Evolutionary conservation across 75 land plant species (phyloP).

Genomic region (Ceratopteris richardii): DNA sequence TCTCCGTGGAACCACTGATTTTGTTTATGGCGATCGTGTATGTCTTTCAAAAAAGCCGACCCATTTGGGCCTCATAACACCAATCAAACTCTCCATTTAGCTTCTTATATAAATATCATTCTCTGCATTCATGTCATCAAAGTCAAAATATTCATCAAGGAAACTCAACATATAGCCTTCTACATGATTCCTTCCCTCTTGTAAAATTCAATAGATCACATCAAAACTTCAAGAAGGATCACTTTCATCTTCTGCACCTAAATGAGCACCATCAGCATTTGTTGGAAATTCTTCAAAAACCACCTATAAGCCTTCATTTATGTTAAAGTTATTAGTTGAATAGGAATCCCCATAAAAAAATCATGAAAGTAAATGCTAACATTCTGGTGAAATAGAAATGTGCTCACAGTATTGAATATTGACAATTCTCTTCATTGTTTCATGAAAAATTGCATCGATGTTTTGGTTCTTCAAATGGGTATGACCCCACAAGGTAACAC

Average conservation of each 20-base stretch:
- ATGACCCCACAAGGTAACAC: conserved; percentile 36
- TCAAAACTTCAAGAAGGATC: conserved; percentile 47
- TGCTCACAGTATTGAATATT: conserved; percentile 9
- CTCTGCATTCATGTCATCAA: conserved; percentile 12
- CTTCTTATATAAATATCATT: conserved; percentile 5
- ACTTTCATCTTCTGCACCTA: conserved; percentile 10
- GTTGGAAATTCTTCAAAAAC: conserved; percentile 66
- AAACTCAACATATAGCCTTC: background rate
- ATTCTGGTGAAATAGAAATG: conserved; percentile 4
- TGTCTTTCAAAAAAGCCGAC: no score
- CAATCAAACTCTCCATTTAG: conserved; percentile 2
- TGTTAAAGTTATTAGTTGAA: conserved; percentile 34
- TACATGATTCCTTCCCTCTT: conserved; percentile 34
- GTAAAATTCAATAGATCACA: conserved; percentile 50
- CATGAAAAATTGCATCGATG: conserved; percentile 30
- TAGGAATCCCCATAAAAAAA: conserved; percentile 11
- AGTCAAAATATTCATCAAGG: conserved; percentile 4
- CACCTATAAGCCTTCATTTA: conserved; percentile 64
- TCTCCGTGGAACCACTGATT: no score
- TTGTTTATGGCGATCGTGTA: no score
- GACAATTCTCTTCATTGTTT: conserved; percentile 15
- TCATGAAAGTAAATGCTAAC: conserved; percentile 7
- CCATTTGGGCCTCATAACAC: no score
- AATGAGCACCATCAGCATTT: conserved; percentile 46
- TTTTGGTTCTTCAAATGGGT: conserved; percentile 40